These are phyloP conservation scores for Colletotrichum sp. DNA, from an alignment of 2,329 filamentous ascomycete species.

Conservation along the genomic window DNA sequence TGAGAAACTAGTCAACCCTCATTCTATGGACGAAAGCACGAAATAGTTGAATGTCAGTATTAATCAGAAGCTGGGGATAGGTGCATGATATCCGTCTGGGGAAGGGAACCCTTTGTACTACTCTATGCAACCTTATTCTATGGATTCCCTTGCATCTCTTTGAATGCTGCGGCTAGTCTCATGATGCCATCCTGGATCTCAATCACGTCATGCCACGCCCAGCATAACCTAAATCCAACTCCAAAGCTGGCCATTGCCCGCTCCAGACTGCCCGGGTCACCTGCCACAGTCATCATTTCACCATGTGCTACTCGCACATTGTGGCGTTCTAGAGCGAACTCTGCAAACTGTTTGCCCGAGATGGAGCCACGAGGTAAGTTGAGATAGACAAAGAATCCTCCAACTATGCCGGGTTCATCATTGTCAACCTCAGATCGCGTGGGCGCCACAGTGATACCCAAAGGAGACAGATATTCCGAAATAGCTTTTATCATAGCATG, in stretches of 20 bases:
- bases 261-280: conserved; percentile 43
- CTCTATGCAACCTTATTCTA: background rate
- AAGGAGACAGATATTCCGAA: background rate
- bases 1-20: no score
- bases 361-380: background rate
- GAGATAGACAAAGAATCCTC: background rate
- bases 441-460: background rate
- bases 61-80: background rate
- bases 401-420: background rate
- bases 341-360: background rate
- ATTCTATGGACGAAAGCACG: no score
- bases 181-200: conserved; percentile 70
- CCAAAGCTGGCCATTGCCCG: conserved; percentile 58
- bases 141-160: background rate
- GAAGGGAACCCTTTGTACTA: background rate
- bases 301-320: background rate
- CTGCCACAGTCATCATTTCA: background rate
- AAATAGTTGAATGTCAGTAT: no score
- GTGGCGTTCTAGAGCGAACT: background rate
- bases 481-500: background rate
- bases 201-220: conserved; percentile 72
- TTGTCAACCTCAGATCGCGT: background rate
- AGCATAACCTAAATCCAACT: conserved; percentile 68
- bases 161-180: conserved; percentile 53
- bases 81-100: background rate